Base-by-base conservation (phyloP, 1,139 yeast species). In the Schwanniomyces etchellsii region DNA sequence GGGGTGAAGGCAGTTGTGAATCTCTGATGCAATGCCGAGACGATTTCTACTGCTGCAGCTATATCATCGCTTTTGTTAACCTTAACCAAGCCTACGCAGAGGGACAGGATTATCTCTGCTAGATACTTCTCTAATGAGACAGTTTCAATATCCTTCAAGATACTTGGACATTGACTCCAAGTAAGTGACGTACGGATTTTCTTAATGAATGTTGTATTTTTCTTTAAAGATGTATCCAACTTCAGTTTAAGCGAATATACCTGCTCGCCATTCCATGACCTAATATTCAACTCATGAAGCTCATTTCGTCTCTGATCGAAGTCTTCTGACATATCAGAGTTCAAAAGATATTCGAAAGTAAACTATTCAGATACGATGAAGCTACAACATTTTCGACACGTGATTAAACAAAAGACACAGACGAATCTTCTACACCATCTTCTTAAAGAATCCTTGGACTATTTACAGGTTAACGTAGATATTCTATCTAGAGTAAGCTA, bases 171-270 rank as follows among this genome's bases (percentile, higher is more conserved):
- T 25, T 59, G 62, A 28, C 60, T 64, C 16, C 60, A 54, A 23
- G 60, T 70, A 26, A 86, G 58, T 3, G 80, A 66, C 3, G 72
- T 64, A 38, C 79, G 70, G 31, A 86, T 55, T 45, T 81, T 81
- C 48, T 81, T 81, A 35, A 86, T 79, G 44, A 86, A 84, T 0
- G 88, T 82, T 4, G 88, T 80, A 50, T 89, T 86, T 50, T 81
- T 84, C 63, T 88, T 89, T 38, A 89, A 60, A 31, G 91, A 80
- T 1, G 94, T 65, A 48, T 89, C 96, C 11, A 81, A 60, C 28
- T 70, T 66, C 11, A 50, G 39, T 2, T 64, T 48, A 1, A 57
- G 35, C 9, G 31, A 27, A 13, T 42, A 39, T n/a, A 48, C 52
- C 5, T 36, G 44, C 20, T 60, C 69, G 2, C 77, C 82, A 17